A percentile compares a stretch with the other conserved stretches of the same genome.
Evolutionary conservation across 257 asterid genomes (phyloP).

Genomic region (Gentiana dahurica): DNA sequence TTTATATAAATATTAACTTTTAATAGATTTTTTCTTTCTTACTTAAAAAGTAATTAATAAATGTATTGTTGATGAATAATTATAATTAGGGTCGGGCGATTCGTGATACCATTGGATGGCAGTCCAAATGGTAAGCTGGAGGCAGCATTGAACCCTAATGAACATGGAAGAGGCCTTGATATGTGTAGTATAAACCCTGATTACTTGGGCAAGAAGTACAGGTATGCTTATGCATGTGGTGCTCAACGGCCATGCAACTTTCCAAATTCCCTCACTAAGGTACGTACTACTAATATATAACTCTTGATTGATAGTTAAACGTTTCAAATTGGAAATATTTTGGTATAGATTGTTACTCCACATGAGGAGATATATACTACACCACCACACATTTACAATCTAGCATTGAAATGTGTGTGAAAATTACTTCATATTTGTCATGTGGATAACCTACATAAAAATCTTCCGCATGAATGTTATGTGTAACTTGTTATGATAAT

Average conservation of each 20-base stretch:
- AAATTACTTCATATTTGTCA: no score
- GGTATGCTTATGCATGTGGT: slow-evolving; percentile 95
- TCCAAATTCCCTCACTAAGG: slow-evolving; percentile 96
- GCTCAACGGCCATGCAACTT: slow-evolving; percentile 92
- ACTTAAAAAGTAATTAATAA: neutral
- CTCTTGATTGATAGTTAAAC: no score
- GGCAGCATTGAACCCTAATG: slow-evolving; percentile 82
- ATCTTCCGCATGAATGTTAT: no score
- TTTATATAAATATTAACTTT: no score
- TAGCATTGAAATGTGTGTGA: no score
- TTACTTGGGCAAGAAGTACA: slow-evolving; percentile 61
- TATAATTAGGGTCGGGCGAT: slow-evolving; percentile 66
- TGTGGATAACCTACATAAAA: no score
- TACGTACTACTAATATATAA: neutral
- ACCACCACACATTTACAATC: no score
- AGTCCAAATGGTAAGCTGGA: slow-evolving; percentile 61
- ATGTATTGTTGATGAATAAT: no score
- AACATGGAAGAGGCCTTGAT: slow-evolving; percentile 90
- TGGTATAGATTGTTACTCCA: no score
- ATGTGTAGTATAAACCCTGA: slow-evolving; percentile 89
- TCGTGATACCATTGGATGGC: slow-evolving; percentile 79
- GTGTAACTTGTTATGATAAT: neutral
- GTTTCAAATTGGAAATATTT: no score
- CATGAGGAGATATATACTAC: no score
- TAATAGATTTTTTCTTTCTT: no score